Evolutionary conservation across 257 asterid genomes (phyloP).

Genomic region (Solanum dulcamara): DNA sequence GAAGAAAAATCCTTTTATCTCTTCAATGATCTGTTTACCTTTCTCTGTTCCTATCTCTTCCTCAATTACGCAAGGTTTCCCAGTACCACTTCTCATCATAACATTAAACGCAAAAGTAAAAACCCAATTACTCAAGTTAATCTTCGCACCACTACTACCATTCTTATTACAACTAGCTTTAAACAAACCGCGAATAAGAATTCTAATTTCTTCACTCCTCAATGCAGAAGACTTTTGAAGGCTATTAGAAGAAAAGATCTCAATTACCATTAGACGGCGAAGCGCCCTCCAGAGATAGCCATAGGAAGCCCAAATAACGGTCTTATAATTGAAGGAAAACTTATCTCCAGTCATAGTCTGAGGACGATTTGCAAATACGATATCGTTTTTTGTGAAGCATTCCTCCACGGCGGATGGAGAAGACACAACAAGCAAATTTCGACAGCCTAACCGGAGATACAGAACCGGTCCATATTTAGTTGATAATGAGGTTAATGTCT

Average conservation of each 20-base stretch:
- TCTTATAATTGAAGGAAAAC: constrained; percentile 22
- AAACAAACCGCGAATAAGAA: constrained; percentile 6
- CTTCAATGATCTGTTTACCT: constrained; percentile 18
- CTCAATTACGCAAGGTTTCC: constrained; percentile 20
- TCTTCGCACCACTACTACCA: neutral
- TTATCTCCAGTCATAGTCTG: constrained; percentile 17
- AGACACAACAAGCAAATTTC: constrained; percentile 25
- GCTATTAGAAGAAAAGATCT: constrained; percentile 29
- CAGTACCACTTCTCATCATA: constrained; percentile 25
- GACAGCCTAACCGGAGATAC: constrained; percentile 31
- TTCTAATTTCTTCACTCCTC: constrained; percentile 20
- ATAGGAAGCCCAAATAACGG: constrained; percentile 17
- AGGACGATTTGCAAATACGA: constrained; percentile 42
- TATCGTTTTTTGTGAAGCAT: constrained; percentile 46
- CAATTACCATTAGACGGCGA: constrained; percentile 23
- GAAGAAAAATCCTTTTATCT: constrained; percentile 11
- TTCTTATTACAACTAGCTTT: neutral
- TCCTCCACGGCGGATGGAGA: constrained; percentile 44
- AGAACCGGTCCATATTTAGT: constrained; percentile 31
- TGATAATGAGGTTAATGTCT: constrained; percentile 17
- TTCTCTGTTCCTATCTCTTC: constrained; percentile 19
- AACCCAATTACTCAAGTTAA: constrained; percentile 22
- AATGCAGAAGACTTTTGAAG: constrained; percentile 20
- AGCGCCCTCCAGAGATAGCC: constrained; percentile 37
- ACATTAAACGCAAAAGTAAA: constrained; percentile 17